Conservation (phyloP, 2,329 filamentous ascomycete genomes). For the Apiospora koreana region DNA sequence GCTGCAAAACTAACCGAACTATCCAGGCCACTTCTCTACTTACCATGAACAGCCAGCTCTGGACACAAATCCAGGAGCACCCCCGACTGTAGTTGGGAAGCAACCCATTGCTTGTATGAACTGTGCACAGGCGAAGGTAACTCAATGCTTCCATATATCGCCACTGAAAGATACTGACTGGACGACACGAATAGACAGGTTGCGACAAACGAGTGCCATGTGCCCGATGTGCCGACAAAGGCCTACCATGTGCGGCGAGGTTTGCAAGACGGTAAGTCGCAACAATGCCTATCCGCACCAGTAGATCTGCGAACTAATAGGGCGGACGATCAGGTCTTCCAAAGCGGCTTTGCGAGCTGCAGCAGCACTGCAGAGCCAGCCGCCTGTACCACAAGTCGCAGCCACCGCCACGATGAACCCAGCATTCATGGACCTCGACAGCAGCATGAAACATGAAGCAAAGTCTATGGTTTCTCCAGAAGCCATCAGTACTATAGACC, state of each 20-base stretch:
- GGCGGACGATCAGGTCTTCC: conserved; percentile 38
- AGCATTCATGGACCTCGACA: conserved; percentile 39
- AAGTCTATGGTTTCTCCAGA: conserved; percentile 31
- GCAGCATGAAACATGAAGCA: conserved; percentile 25
- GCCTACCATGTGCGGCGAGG: conserved; percentile 47
- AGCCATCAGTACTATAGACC: conserved; percentile 31
- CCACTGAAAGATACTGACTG: background rate
- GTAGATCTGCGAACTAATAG: background rate
- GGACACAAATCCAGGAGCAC: conserved; percentile 16
- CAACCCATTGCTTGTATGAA: conserved; percentile 51
- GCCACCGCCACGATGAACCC: conserved; percentile 31
- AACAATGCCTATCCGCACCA: background rate
- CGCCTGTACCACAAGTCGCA: conserved; percentile 22
- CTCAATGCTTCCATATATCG: background rate
- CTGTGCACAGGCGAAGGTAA: conserved; percentile 42
- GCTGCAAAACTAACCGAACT: conserved; percentile 41
- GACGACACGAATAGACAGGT: conserved; percentile 40
- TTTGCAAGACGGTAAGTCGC: conserved; percentile 41
- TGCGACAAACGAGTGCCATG: conserved; percentile 53
- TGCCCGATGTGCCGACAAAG: conserved; percentile 50
- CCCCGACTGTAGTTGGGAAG: conserved; percentile 33
- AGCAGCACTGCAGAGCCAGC: conserved; percentile 31
- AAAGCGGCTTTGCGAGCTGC: conserved; percentile 48
- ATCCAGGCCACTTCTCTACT: conserved; percentile 23
- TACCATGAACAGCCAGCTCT: conserved; percentile 22